These are phyloP conservation scores for Excoecaria cochinchinensis DNA, from an alignment of 345 rosid genomes.

Conservation along the genomic window DNA sequence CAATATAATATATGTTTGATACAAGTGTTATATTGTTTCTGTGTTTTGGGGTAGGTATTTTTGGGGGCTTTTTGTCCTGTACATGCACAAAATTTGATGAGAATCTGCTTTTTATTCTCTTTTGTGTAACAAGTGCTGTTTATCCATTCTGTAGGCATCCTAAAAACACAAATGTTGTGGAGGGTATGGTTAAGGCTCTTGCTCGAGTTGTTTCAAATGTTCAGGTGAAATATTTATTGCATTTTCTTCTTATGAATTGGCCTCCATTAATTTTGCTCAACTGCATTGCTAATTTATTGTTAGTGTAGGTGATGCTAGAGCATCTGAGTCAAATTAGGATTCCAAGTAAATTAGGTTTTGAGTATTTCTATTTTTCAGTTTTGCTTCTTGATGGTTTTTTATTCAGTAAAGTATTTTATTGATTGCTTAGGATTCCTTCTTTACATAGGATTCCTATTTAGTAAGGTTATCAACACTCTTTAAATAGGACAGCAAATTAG, in stretches of 20 bases:
- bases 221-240: conserved; percentile 56
- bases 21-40: too few relatives aligned
- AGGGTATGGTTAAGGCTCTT: conserved; percentile 94
- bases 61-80: background rate
- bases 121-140: conserved; percentile 15
- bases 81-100: background rate
- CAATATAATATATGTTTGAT: background rate
- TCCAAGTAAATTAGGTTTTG: too few relatives aligned
- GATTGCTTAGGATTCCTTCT: too few relatives aligned
- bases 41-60: background rate
- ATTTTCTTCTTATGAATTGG: background rate
- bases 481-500: too few relatives aligned
- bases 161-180: conserved; percentile 93
- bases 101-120: background rate
- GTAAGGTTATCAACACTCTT: too few relatives aligned
- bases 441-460: too few relatives aligned
- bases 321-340: too few relatives aligned
- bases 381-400: too few relatives aligned
- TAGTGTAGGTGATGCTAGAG: background rate
- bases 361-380: too few relatives aligned
- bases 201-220: conserved; percentile 93
- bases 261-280: conserved; percentile 4
- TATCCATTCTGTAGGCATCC: conserved; percentile 62
- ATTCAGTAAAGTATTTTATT: too few relatives aligned
- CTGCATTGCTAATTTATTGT: background rate